phyloP scores from a whole-genome alignment of 768 basidiomycete genomes.

The Lactifluus rugatus region DNA sequence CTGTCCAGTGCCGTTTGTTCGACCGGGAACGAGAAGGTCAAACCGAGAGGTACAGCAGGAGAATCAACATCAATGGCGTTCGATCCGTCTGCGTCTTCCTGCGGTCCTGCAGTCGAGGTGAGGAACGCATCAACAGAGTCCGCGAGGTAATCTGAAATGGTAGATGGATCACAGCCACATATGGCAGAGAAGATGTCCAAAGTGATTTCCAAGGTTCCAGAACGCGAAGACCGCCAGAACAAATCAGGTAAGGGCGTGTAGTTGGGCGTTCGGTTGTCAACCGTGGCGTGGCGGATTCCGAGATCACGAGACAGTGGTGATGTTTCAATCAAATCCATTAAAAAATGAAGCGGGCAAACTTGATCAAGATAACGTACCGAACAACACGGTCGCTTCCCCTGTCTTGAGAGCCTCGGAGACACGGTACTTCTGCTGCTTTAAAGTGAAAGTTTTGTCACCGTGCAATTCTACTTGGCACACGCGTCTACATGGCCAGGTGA shows the following conservation, averaged over 20 bases:
- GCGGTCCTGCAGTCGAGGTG: slow-evolving; percentile 37
- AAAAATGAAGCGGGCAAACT: no score
- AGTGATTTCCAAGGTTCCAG: no score
- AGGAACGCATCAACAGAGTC: slow-evolving; percentile 94
- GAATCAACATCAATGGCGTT: slow-evolving; percentile 31
- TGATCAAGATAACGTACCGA: slow-evolving; percentile 58
- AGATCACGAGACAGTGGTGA: not conserved
- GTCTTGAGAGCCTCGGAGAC: slow-evolving; percentile 91
- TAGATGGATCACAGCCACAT: not conserved
- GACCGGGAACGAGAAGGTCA: slow-evolving; percentile 97
- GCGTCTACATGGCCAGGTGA: slow-evolving; percentile 44
- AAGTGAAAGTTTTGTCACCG: slow-evolving; percentile 79
- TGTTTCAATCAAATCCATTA: no score
- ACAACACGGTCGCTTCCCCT: slow-evolving; percentile 78
- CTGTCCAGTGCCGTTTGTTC: slow-evolving; percentile 89
- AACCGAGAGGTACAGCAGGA: slow-evolving; percentile 55
- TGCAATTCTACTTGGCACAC: slow-evolving; percentile 91
- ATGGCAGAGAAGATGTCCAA: not conserved
- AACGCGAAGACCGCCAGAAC: not conserved
- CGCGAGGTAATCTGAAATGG: slow-evolving; percentile 80
- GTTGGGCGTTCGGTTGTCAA: not conserved
- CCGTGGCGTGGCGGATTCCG: not conserved
- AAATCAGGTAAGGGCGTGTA: not conserved
- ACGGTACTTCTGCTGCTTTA: slow-evolving; percentile 94
- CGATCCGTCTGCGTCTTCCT: not conserved